Base-by-base conservation (phyloP, 768 basidiomycete species). In the Podaxis sp. region DNA sequence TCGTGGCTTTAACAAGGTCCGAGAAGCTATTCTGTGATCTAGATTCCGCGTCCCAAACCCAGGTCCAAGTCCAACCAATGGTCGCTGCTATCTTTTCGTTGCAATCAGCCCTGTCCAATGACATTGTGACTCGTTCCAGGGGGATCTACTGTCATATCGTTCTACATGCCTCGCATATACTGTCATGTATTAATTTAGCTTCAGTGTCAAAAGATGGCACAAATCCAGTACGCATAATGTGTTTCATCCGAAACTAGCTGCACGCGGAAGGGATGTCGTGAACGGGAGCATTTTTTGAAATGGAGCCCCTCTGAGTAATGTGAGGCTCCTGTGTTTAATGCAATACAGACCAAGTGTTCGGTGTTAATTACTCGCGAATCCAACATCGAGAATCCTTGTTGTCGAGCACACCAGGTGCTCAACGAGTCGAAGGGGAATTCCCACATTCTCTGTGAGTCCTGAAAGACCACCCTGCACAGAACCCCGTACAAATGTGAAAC, bases 1-100 rank as follows among this genome's bases (percentile, higher is more conserved):
- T 51, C 58, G 46, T 60, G 59, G 59, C 17, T 30, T 24, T n/a
- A 39, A 60, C 33, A 60, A 60, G 51, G 38, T 52, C 59, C 59
- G 59, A 60, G 58, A 39, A 39, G 49, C 24, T 8, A n/a, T 2
- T 38, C 8, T 40, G 2, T 15, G 59, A 52, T 52, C 59, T 60
- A 39, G 36, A 57, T 57, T 46, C 30, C 17, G 15, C 12, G 1
- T 28, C 24, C 49, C 26, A 22, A 51, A 24, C 12, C 49, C 19
- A 24, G 33, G n/a, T n/a, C 53, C 30, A 33, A 22, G 33, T 17
- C 13, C 49, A 51, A 51, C 17, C 22, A 49, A 22, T 51, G 49
- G 24, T 24, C 11, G 49, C 49, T 22, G 22, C 13, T 51, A 11
- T 51, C 19, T 13, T 8, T 26, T 26, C 49, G 24, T 28, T 5